Base-by-base conservation (phyloP, 2,329 filamentous ascomycete species). In the Colletotrichum gigasporum region DNA sequence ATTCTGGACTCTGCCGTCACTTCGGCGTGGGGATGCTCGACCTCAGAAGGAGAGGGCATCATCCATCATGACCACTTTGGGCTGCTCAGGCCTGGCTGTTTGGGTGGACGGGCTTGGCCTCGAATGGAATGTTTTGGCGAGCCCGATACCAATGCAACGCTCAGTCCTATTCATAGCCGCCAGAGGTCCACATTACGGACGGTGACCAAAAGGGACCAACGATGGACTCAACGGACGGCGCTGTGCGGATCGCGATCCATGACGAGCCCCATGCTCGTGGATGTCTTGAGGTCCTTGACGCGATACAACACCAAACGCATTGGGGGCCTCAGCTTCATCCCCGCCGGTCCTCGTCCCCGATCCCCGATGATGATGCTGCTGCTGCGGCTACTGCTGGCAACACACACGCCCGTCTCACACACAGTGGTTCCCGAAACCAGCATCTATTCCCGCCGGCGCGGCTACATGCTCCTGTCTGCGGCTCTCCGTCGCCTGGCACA, bases 111-210 rank as follows among this genome's bases (percentile, higher is more conserved):
- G 24, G n/a, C 34, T 45, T 56, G 45, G 26, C 37, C 18, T 42
- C 16, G 20, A n/a, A 52, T 37, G 55, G 34, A 42, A 64, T 37
- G 55, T 11, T 16, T 26, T 44, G 48, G 55, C 55, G 37, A 64
- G 16, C 26, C 61, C 55, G 41, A 48, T 28, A 24, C 48, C 34
- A 28, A n/a, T 52, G 60, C 48, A 63, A 60, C 61, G 47, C 48
- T 64, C 32, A 24, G 14, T 34, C 55, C 61, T 60, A 61, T 60
- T 64, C 55, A 64, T 54, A 60, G 61, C 41, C 55, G 24, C 45
- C 50, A 30, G 42, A 47, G 54, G 24, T 45, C 60, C 60, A 56
- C 58, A 20, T 5, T 30, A 39, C 59, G 26, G 44, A 30, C 16
- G 28, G 41, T 16, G 16, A 32, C 16, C 18, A 24, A 30, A 12